phyloP scores from a whole-genome alignment of 306 rosid genomes.

The Quercus variabilis region DNA sequence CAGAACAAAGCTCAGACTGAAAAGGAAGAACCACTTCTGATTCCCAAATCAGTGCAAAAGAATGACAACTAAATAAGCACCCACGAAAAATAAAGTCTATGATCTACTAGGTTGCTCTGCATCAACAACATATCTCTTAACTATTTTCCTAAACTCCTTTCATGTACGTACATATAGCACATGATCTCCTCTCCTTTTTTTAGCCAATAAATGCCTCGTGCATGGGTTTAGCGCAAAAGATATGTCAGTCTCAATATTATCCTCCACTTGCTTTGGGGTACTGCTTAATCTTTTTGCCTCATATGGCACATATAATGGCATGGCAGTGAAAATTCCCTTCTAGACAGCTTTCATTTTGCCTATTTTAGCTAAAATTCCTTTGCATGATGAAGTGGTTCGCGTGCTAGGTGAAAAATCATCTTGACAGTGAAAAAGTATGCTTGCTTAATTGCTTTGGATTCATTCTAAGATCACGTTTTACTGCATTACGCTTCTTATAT shows the following conservation, averaged over 20 bases:
- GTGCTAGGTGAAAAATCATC: constrained; percentile 28
- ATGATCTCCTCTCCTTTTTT: no score
- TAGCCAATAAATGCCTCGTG: constrained; percentile 3
- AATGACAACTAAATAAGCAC: not conserved
- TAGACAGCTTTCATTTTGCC: constrained; percentile 30
- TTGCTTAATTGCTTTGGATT: constrained; percentile 4
- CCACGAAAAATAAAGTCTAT: not conserved
- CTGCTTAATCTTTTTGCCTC: constrained; percentile 13
- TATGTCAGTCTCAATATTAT: not conserved
- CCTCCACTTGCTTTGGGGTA: constrained; percentile 11
- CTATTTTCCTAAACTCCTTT: not conserved
- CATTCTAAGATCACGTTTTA: constrained; percentile 26
- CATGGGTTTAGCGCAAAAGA: constrained; percentile 22
- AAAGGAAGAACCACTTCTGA: not conserved
- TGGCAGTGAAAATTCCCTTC: constrained; percentile 27
- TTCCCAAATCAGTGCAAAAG: not conserved
- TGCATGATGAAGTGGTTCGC: constrained; percentile 19
- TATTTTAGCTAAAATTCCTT: constrained; percentile 23
- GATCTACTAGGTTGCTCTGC: constrained; percentile 8
- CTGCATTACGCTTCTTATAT: not conserved
- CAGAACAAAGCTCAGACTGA: not conserved
- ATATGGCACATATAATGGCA: not conserved
- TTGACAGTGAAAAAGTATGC: not conserved
- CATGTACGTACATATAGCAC: no score
- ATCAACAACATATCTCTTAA: not conserved